Evolutionary conservation across 768 basidiomycete species (phyloP).

Genomic region (Mycena indigotica): DNA sequence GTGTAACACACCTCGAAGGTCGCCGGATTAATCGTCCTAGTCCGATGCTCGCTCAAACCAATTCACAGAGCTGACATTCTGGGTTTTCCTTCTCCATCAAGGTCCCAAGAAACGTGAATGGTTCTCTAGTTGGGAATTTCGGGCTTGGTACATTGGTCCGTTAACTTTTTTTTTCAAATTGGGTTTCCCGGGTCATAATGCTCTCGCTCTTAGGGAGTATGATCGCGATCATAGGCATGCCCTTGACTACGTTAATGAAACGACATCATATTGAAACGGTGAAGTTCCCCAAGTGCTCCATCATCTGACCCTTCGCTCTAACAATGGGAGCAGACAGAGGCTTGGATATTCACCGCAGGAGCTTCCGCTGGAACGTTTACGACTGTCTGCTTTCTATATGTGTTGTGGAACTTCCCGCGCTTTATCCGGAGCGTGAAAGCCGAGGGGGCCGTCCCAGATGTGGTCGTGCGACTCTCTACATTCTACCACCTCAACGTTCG

Average conservation of each 20-base stretch:
- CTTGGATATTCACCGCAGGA: constrained; percentile 78
- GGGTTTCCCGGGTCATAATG: constrained; percentile 4
- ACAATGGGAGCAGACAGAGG: constrained; percentile 53
- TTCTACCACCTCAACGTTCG: constrained; percentile 82
- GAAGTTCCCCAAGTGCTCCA: constrained; percentile 18
- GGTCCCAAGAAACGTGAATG: constrained; percentile 69
- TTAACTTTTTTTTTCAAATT: constrained; percentile 12
- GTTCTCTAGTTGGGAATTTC: constrained; percentile 82
- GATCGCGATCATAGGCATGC: constrained; percentile 69
- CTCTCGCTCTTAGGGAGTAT: constrained; percentile 55
- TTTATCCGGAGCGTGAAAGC: constrained; percentile 72
- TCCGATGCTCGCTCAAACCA: background rate
- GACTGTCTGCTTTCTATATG: constrained; percentile 70
- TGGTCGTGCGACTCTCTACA: constrained; percentile 71
- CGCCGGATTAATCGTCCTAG: constrained; percentile 5
- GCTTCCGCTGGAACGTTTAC: constrained; percentile 66
- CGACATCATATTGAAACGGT: constrained; percentile 63
- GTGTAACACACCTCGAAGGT: constrained; percentile 85
- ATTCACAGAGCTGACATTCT: constrained; percentile 69
- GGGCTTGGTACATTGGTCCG: constrained; percentile 69
- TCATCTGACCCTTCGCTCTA: constrained; percentile 9
- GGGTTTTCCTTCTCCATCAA: constrained; percentile 82
- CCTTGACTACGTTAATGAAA: constrained; percentile 63
- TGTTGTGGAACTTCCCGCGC: constrained; percentile 67
- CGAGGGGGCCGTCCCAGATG: constrained; percentile 73